Conservation (phyloP, 352 stramenopile genomes). For the Phytophthora crassamura region DNA sequence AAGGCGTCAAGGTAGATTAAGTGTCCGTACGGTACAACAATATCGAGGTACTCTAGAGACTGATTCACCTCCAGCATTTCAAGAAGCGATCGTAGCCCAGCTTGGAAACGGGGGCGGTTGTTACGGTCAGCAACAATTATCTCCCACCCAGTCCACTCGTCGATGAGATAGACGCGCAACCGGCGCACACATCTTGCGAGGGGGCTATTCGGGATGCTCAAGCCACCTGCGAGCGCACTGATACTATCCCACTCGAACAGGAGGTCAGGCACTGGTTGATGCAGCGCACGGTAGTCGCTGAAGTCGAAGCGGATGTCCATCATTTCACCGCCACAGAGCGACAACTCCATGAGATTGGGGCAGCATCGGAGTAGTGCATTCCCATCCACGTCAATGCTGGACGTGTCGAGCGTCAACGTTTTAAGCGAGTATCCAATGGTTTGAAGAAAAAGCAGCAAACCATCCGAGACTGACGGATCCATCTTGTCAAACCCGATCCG, state of each 20-base stretch:
- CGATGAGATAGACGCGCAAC: conserved; percentile 17
- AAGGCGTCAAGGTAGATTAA: too few relatives aligned
- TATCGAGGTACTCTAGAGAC: too few relatives aligned
- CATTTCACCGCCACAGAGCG: conserved; percentile 6
- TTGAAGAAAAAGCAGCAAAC: conserved; percentile 10
- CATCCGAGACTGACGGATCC: not conserved
- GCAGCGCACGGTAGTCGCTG: conserved; percentile 14
- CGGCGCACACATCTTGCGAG: conserved; percentile 23
- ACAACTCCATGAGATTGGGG: conserved; percentile 20
- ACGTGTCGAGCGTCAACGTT: conserved; percentile 5
- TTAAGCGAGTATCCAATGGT: conserved; percentile 13
- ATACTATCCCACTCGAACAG: conserved; percentile 6
- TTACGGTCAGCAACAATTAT: conserved; percentile 15
- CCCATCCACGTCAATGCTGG: conserved; percentile 2
- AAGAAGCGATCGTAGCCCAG: too few relatives aligned
- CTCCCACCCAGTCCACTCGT: conserved; percentile 17
- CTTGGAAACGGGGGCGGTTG: too few relatives aligned
- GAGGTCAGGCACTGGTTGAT: conserved; percentile 11
- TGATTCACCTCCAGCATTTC: too few relatives aligned
- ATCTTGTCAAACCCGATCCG: conserved; percentile 8
- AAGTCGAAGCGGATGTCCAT: conserved; percentile 22
- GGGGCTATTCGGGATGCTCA: not conserved
- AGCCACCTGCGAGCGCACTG: not conserved
- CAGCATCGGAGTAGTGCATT: conserved; percentile 11
- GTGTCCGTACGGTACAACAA: too few relatives aligned